A percentile compares a stretch with the other conserved stretches of the same genome.
phyloP scores from a whole-genome alignment of 805 yeast species.

The Pachysolen tannophilus region DNA sequence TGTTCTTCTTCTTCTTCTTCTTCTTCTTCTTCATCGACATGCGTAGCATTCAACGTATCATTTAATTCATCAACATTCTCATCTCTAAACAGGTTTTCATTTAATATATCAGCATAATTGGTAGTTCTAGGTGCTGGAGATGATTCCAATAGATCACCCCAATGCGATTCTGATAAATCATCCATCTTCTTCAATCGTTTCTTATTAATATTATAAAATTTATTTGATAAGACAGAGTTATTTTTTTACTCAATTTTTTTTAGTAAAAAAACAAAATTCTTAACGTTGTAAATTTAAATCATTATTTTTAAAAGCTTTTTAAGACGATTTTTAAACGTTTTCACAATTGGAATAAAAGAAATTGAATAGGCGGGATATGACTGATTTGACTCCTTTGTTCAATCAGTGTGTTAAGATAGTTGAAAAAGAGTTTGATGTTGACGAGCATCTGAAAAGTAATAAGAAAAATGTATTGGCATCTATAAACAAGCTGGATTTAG shows the following conservation, averaged over 20 bases:
- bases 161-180: conserved; percentile 45
- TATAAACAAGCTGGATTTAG: conserved; percentile 1
- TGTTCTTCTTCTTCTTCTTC: conserved; percentile 9
- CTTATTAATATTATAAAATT: not conserved
- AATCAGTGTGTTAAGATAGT: conserved; percentile 37
- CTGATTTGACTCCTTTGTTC: conserved; percentile 42
- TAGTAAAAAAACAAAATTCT: not conserved
- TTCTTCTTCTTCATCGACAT: conserved; percentile 13
- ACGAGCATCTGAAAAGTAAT: conserved; percentile 5
- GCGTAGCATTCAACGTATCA: conserved; percentile 10
- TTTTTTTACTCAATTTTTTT: not conserved
- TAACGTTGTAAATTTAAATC: not conserved
- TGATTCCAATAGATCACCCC: conserved; percentile 51
- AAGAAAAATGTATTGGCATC: conserved; percentile 1
- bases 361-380: too few relatives aligned
- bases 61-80: conserved; percentile 7
- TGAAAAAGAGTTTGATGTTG: conserved; percentile 21
- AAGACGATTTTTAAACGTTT: too few relatives aligned
- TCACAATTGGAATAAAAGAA: too few relatives aligned
- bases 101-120: conserved; percentile 12
- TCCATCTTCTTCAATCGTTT: conserved; percentile 23
- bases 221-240: not conserved
- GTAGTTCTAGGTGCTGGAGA: conserved; percentile 20
- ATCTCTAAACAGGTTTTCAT: conserved; percentile 8
- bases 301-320: too few relatives aligned